Percentiles rank a stretch among this genome's conserved stretches.
Conservation (phyloP, 2,329 filamentous ascomycete genomes). For the Colletotrichum brevisporum region DNA sequence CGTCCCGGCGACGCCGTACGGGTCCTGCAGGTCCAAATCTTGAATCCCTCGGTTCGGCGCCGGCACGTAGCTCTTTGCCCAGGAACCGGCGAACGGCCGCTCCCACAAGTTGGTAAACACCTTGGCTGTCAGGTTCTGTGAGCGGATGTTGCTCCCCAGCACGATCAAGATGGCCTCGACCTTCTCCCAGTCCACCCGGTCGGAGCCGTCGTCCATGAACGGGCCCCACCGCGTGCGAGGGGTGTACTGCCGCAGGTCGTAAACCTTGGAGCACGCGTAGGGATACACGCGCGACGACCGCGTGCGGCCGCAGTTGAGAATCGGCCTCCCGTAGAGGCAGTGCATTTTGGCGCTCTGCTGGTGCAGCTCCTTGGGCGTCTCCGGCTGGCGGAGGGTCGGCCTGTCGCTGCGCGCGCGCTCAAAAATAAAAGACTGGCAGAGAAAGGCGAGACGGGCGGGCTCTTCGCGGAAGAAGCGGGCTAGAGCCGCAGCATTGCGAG, state of each 20-base stretch:
- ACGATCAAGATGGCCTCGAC: constrained; percentile 81
- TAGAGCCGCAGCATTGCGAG: constrained; percentile 63
- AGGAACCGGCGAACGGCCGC: constrained; percentile 69
- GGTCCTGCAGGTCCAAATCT: constrained; percentile 70
- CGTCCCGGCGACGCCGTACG: constrained; percentile 78
- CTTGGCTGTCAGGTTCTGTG: constrained; percentile 60
- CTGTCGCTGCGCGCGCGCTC: constrained; percentile 63
- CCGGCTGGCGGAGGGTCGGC: constrained; percentile 3
- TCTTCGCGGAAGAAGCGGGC: constrained; percentile 59
- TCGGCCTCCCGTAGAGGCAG: constrained; percentile 75
- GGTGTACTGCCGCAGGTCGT: constrained; percentile 80
- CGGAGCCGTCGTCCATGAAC: constrained; percentile 74
- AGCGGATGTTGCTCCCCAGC: constrained; percentile 72
- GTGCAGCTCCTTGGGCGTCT: constrained; percentile 56
- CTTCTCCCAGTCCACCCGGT: constrained; percentile 83
- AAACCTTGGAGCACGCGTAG: constrained; percentile 78
- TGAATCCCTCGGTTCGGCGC: constrained; percentile 52
- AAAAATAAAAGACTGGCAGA: constrained; percentile 76
- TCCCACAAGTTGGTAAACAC: constrained; percentile 69
- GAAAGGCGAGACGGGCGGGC: constrained; percentile 70
- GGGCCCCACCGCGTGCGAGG: constrained; percentile 77
- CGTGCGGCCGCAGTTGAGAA: constrained; percentile 56
- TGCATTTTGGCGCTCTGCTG: constrained; percentile 81
- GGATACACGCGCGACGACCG: constrained; percentile 63
- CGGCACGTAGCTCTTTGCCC: constrained; percentile 63